A percentile compares a stretch with the other conserved stretches of the same genome.
Conservation (phyloP, 106 monocot species). For the Cymbidium sinense region DNA sequence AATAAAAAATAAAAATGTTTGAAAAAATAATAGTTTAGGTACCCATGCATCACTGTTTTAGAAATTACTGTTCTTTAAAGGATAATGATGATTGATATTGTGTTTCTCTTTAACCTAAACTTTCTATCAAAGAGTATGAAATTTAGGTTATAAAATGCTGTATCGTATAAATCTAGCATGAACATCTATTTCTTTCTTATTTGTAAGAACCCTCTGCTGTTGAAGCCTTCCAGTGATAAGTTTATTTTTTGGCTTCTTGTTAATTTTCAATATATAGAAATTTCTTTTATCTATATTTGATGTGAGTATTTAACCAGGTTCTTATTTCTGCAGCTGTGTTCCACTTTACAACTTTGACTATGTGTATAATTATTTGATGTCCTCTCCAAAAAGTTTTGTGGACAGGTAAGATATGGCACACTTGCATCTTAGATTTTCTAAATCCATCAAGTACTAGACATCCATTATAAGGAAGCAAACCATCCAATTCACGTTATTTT, state of each 20-base stretch:
- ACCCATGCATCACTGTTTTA: not conserved
- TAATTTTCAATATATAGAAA: not conserved
- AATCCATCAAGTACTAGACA: not conserved
- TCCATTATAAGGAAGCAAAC: not conserved
- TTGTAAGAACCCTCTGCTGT: not conserved
- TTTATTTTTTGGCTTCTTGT: conserved; percentile 2
- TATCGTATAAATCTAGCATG: not conserved
- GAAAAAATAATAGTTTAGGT: not conserved
- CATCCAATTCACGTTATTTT: not conserved
- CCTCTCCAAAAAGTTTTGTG: conserved; percentile 88
- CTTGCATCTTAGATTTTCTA: not conserved
- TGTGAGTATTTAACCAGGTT: not conserved
- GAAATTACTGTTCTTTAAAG: not conserved
- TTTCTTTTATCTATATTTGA: not conserved
- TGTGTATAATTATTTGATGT: conserved; percentile 76
- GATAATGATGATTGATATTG: not conserved
- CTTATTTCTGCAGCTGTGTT: conserved; percentile 66
- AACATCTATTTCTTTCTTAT: not conserved
- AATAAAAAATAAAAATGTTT: no score
- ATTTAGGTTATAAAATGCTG: not conserved
- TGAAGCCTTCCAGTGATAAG: not conserved
- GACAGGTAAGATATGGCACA: conserved; percentile 54
- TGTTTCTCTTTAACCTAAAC: not conserved
- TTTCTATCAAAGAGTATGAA: not conserved
- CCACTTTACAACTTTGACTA: conserved; percentile 95